Conservation (phyloP, 257 asterid species). For the Euphrasia confusa region DNA sequence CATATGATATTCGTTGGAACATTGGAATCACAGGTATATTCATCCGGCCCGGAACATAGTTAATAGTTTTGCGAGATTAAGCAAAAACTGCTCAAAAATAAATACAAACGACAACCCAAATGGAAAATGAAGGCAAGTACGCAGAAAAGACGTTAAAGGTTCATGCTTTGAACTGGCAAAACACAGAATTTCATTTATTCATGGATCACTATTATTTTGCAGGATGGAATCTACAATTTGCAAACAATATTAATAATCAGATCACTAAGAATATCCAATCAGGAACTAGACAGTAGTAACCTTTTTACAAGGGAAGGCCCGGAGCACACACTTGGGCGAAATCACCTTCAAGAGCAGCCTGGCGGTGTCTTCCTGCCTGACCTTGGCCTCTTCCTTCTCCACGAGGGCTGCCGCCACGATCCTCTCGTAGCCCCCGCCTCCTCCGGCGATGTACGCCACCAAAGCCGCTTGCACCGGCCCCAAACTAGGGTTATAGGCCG, state of each 20-base stretch:
- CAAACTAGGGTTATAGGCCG: constrained; percentile 67
- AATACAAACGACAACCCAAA: background rate
- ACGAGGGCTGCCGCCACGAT: constrained; percentile 58
- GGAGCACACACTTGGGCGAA: constrained; percentile 21
- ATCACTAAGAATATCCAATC: background rate
- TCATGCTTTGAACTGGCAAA: background rate
- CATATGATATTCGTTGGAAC: background rate
- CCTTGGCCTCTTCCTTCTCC: constrained; percentile 47
- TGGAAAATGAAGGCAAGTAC: background rate
- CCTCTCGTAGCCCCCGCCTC: constrained; percentile 54
- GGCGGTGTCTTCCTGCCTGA: constrained; percentile 53
- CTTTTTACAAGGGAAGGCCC: background rate
- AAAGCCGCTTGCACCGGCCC: constrained; percentile 66
- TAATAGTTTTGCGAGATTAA: background rate
- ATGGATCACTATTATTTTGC: background rate
- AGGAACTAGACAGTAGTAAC: background rate
- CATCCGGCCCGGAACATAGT: too few species aligned
- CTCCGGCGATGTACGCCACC: constrained; percentile 51
- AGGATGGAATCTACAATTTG: background rate
- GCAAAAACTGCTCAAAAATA: background rate
- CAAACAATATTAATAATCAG: background rate
- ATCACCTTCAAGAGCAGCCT: constrained; percentile 43
- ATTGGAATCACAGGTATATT: background rate
- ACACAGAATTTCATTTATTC: background rate
- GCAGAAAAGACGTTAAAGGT: background rate